Evolutionary conservation across 495 filamentous ascomycete species (phyloP).

Genomic region (Xylaria curta): DNA sequence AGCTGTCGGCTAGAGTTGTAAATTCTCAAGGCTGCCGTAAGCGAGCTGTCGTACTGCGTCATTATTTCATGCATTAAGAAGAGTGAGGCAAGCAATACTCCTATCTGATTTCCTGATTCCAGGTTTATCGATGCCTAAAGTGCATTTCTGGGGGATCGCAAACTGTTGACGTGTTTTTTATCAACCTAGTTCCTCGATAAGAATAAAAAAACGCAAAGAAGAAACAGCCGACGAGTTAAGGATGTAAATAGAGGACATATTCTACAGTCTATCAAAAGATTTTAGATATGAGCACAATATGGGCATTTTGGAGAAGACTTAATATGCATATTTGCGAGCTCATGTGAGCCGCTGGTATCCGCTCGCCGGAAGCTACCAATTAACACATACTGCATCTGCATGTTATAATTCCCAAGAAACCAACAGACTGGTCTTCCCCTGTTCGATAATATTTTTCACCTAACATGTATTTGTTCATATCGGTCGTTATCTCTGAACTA

Average conservation of each 20-base stretch:
- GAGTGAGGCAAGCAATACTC: constrained; percentile 5
- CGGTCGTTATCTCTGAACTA: neutral
- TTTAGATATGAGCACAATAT: neutral
- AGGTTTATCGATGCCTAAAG: constrained; percentile 17
- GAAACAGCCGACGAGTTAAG: neutral
- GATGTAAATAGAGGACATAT: neutral
- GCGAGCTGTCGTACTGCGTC: neutral
- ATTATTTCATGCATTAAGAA: neutral
- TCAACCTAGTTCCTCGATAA: too few species aligned
- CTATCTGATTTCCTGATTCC: neutral
- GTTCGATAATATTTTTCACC: neutral
- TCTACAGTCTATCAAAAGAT: neutral
- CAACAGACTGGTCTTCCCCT: neutral
- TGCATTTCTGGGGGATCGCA: constrained; percentile 1
- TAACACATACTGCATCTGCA: neutral
- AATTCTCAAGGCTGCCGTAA: neutral
- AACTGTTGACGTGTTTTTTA: neutral
- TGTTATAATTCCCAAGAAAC: neutral
- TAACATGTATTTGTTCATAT: neutral
- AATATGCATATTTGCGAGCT: neutral
- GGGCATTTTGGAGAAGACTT: neutral
- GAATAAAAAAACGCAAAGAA: neutral
- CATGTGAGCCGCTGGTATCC: neutral
- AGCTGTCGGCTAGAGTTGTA: neutral
- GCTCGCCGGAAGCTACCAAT: neutral